Evolutionary conservation across 768 basidiomycete species (phyloP).

Genomic region (Cystobasidiopsis lactophilus): DNA sequence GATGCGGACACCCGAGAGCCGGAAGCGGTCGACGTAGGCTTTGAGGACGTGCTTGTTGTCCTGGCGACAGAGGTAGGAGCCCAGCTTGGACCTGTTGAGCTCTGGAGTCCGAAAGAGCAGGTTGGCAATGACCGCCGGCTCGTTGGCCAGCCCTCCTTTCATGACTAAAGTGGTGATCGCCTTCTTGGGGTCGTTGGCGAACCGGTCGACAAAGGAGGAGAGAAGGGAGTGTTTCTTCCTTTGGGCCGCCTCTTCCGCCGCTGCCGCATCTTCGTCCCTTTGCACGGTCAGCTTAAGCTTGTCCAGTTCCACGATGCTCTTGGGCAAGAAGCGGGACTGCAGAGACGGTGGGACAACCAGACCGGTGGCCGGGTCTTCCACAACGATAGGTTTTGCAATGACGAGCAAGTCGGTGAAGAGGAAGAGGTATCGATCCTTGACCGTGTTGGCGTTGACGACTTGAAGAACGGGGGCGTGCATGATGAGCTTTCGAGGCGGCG

Average conservation of each 20-base stretch:
- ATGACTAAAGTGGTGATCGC: slow-evolving; percentile 51
- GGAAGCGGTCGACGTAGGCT: slow-evolving; percentile 69
- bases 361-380: slow-evolving; percentile 30
- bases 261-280: slow-evolving; percentile 17
- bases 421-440: slow-evolving; percentile 89
- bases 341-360: slow-evolving; percentile 33
- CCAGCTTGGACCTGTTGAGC: slow-evolving; percentile 58
- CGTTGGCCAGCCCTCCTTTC: slow-evolving; percentile 37
- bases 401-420: slow-evolving; percentile 90
- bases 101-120: slow-evolving; percentile 55
- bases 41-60: slow-evolving; percentile 54
- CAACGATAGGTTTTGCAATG: slow-evolving; percentile 68
- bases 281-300: slow-evolving; percentile 21
- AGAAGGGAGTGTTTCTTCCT: slow-evolving; percentile 36
- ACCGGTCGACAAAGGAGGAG: slow-evolving; percentile 52
- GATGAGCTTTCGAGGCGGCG: slow-evolving; percentile 66
- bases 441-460: slow-evolving; percentile 76
- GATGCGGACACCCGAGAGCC: slow-evolving; percentile 57
- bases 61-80: slow-evolving; percentile 56
- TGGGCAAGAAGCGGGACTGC: slow-evolving; percentile 66
- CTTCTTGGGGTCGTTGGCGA: slow-evolving; percentile 53
- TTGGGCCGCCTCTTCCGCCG: slow-evolving; percentile 16
- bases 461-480: slow-evolving; percentile 72
- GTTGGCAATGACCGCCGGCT: slow-evolving; percentile 49
- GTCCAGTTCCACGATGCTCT: slow-evolving; percentile 57